phyloP scores from a whole-genome alignment of 2,329 filamentous ascomycete genomes.

The Eurotiales sp. region DNA sequence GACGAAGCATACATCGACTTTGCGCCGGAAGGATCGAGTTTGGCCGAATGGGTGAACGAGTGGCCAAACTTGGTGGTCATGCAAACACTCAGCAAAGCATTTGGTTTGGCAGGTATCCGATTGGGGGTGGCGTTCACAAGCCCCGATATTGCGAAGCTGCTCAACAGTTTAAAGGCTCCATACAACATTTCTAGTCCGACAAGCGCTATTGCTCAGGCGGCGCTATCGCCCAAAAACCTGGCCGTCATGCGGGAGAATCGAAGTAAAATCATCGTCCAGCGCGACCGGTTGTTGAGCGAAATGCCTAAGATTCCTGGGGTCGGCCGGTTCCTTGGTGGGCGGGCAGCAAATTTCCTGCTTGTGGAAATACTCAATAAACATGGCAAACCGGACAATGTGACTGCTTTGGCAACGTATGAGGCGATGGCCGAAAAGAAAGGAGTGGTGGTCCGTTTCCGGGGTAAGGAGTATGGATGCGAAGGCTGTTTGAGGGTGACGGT shows the following conservation, averaged over 20 bases:
- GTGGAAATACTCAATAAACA: slow-evolving; percentile 75
- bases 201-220: slow-evolving; percentile 71
- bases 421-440: slow-evolving; percentile 77
- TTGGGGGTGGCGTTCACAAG: slow-evolving; percentile 81
- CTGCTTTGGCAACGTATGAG: slow-evolving; percentile 78
- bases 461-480: slow-evolving; percentile 83
- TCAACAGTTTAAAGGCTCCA: slow-evolving; percentile 92
- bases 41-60: slow-evolving; percentile 87
- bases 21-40: slow-evolving; percentile 69
- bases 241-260: slow-evolving; percentile 68
- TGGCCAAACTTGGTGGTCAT: slow-evolving; percentile 96
- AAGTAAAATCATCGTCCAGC: slow-evolving; percentile 67
- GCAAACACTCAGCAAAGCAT: slow-evolving; percentile 98
- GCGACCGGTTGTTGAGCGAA: slow-evolving; percentile 69
- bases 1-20: slow-evolving; percentile 99
- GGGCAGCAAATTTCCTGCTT: slow-evolving; percentile 81
- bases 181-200: slow-evolving; percentile 94
- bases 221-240: slow-evolving; percentile 65
- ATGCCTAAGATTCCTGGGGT: slow-evolving; percentile 73
- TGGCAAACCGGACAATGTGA: slow-evolving; percentile 72
- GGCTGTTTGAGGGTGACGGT: slow-evolving; percentile 90
- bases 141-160: slow-evolving; percentile 67
- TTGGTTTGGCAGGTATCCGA: slow-evolving; percentile 89
- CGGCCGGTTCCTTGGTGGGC: slow-evolving; percentile 75
- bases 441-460: slow-evolving; percentile 89